Percentiles rank a stretch among this genome's conserved stretches.
These are phyloP conservation scores for Trichoderma oligosporum DNA, from an alignment of 2,329 filamentous ascomycete species.

Conservation along the genomic window DNA sequence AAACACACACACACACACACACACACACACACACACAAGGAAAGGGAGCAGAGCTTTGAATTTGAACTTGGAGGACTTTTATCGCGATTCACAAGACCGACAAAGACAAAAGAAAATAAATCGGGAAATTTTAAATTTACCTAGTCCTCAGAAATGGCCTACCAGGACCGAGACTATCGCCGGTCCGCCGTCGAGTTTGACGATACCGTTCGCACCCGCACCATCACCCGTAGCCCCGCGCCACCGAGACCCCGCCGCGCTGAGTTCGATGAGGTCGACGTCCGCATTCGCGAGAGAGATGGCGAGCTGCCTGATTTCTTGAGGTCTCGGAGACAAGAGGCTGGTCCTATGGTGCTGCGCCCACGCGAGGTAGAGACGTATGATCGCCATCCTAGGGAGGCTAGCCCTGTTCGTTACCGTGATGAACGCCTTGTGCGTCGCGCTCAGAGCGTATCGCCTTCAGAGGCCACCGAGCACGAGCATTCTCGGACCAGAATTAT, in stretches of 20 bases:
- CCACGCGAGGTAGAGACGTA: slow-evolving; percentile 52
- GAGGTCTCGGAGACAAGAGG: slow-evolving; percentile 46
- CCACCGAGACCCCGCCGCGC: slow-evolving; percentile 27
- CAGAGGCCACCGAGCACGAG: slow-evolving; percentile 35
- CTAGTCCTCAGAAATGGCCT: slow-evolving; percentile 26
- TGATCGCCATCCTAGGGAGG: slow-evolving; percentile 47
- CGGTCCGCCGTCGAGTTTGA: slow-evolving; percentile 30
- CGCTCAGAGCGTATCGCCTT: slow-evolving; percentile 42
- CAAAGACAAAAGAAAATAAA: slow-evolving; percentile 14
- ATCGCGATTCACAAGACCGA: not conserved
- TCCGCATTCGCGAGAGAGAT: slow-evolving; percentile 43
- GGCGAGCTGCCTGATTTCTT: slow-evolving; percentile 45
- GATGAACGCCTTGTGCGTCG: slow-evolving; percentile 44
- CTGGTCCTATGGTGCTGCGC: slow-evolving; percentile 52
- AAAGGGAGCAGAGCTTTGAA: not conserved
- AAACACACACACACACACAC: not conserved
- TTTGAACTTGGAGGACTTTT: not conserved
- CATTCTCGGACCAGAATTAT: slow-evolving; percentile 36
- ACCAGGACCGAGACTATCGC: slow-evolving; percentile 44
- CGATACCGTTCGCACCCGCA: slow-evolving; percentile 20
- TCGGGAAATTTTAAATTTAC: slow-evolving; percentile 13
- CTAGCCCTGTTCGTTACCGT: slow-evolving; percentile 40
- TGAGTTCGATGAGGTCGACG: slow-evolving; percentile 38
- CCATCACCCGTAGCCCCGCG: slow-evolving; percentile 28
- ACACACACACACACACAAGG: no score